Base-by-base conservation (phyloP, 78 protist species). In the Acrasis kona region DNA sequence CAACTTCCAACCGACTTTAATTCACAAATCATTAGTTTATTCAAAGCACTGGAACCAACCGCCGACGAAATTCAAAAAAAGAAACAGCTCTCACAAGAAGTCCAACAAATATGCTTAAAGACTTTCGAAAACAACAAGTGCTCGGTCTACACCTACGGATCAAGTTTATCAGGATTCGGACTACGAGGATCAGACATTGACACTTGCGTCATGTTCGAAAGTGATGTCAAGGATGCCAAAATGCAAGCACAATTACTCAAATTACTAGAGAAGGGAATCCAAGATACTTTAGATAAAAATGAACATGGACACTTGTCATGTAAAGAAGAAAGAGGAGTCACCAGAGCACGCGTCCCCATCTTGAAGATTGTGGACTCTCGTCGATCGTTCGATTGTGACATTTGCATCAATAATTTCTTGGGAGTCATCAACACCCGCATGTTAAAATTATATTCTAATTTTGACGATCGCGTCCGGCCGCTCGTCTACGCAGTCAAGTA, bases 371-470 rank as follows among this genome's bases (percentile, higher is more conserved):
- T 19, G 19, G 71, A 67, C 19, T 12, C n/a, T 31, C 19, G 28
- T 19, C 12, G 19, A 19, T 19, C 19, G 19, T 67, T 67, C 19
- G 65, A 67, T 30, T 67, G 71, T 28, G 71, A 67, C 28, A 19
- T 67, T 19, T 67, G 65, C n/a, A 30, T 67, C 28, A 29, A 19
- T 67, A 67, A 67, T 67, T 19, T 19, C 71, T 30, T 30, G 19
- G 71, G 19, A 12, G 65, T 67, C n/a, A 19, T 67, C n/a, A 67
- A 67, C 71, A 30, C 71, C n/a, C n/a, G 19, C n/a, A 19, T 67
- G 71, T 19, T 67, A 19, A 30, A 19, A 19, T 30, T 28, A 31
- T 67, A 67, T 67, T 67, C 71, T 19, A 19, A 12, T 31, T 30
- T 67, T 19, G 71, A 67, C 28, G 66, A 19, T 19, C 19, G 71